Base-by-base conservation (phyloP, 768 basidiomycete species). In the Hericium rajendrae region DNA sequence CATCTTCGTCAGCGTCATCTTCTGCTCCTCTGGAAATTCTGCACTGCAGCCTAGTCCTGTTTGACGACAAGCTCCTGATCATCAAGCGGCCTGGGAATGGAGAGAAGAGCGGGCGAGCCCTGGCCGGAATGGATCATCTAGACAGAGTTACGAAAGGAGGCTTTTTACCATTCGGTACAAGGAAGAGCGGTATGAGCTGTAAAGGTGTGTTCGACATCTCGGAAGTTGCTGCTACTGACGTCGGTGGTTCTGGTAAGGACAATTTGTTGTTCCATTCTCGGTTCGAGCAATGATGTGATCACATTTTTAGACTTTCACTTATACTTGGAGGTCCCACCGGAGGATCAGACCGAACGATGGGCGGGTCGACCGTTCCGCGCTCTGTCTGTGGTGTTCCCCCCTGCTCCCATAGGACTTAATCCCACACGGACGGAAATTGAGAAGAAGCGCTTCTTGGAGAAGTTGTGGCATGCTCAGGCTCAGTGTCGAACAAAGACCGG, bases 51-150 rank as follows among this genome's bases (percentile, higher is more conserved):
- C 73, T 99, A 28, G 89, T 98, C 69, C 76, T 99, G 49, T 98
- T 99, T 68, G 89, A 94, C 60, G 95, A 99, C 72, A 91, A 91
- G 66, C 74, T 99, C 20, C 78, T 98, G 68, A 83, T 99, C 59
- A 88, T 85, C 50, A 97, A 97, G 72, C 80, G 97, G 26, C 89
- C 80, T 46, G 83, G 74, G 37, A 87, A 77, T 66, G 85, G 82
- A 43, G 91, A 88, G 69, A 93, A 81, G 71, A 78, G 80, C 46
- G 92, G 88, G 3, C 80, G 82, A 50, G 69, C 78, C 10, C 69
- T 93, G 51, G 76, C 88, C 4, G 91, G 93, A 1, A 71, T 95
- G 55, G 88, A 92, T 62, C 84, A 88, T 24, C 71, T 89, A 13
- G 90, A 93, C 51, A 88, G 81, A 66, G 81, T 71, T n/a, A 58